Evolutionary conservation across 257 asterid species (phyloP).

Genomic region (Przewalskia tangutica): DNA sequence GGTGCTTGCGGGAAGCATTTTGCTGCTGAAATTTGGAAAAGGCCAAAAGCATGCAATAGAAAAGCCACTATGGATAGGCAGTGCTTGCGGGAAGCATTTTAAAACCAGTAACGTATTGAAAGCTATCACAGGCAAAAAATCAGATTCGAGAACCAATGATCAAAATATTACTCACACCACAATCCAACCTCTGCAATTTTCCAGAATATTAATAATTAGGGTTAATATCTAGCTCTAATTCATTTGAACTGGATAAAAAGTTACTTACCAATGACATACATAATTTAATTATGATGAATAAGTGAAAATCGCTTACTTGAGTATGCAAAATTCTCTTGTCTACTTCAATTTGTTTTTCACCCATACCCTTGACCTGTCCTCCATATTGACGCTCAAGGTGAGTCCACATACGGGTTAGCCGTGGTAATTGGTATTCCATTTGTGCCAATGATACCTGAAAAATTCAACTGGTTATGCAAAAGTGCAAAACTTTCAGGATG

Average conservation of each 20-base stretch:
- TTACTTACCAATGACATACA: not conserved
- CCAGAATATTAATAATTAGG: not conserved
- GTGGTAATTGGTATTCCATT: conserved; percentile 94
- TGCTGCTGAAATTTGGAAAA: not conserved
- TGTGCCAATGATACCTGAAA: conserved; percentile 84
- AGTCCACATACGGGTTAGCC: conserved; percentile 91
- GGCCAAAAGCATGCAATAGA: not conserved
- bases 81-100: not conserved
- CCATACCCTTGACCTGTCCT: conserved; percentile 99
- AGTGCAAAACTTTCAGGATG: not conserved
- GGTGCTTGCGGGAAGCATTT: not conserved
- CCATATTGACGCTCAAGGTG: conserved; percentile 99
- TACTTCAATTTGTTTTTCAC: conserved; percentile 98
- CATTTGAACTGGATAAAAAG: not conserved
- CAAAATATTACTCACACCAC: not conserved
- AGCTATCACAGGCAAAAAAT: not conserved
- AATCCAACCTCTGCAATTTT: not conserved
- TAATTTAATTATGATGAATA: not conserved
- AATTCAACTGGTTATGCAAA: conserved; percentile 6
- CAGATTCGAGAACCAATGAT: not conserved
- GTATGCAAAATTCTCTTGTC: conserved; percentile 92
- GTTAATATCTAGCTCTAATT: not conserved
- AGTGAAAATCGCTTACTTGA: conserved; percentile 50
- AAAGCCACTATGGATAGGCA: not conserved
- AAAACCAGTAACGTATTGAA: not conserved